A percentile compares a stretch with the other conserved stretches of the same genome.
phyloP scores from a whole-genome alignment of 768 basidiomycete species.

The Thelephora aurantiotincta region DNA sequence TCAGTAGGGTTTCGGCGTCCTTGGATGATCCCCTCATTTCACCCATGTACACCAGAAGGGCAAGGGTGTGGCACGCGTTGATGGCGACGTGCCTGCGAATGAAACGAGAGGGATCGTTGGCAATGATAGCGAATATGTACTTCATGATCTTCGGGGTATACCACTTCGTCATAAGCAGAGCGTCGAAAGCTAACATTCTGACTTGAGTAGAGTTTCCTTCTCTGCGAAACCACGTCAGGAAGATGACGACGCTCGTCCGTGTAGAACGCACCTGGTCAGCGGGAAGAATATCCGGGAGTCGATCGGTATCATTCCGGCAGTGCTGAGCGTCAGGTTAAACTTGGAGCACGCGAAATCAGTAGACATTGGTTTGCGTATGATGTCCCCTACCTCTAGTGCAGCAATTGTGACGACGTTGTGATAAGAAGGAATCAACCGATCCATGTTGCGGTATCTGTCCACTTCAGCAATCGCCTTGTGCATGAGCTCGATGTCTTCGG shows the following conservation, averaged over 20 bases:
- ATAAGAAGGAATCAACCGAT: slow-evolving; percentile 84
- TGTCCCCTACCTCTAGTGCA: slow-evolving; percentile 60
- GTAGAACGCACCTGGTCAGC: slow-evolving; percentile 59
- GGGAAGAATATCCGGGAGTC: slow-evolving; percentile 73
- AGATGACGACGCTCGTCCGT: not conserved
- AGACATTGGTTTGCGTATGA: not conserved
- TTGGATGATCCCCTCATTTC: slow-evolving; percentile 71
- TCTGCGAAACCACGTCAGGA: slow-evolving; percentile 25
- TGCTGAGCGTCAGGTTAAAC: slow-evolving; percentile 70
- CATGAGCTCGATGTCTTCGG: slow-evolving; percentile 55
- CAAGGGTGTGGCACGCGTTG: slow-evolving; percentile 74
- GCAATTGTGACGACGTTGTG: slow-evolving; percentile 91
- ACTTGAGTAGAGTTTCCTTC: slow-evolving; percentile 92
- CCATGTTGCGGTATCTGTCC: slow-evolving; percentile 88
- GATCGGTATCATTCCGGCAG: slow-evolving; percentile 65
- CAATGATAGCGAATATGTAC: slow-evolving; percentile 79
- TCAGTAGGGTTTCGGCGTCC: slow-evolving; percentile 63
- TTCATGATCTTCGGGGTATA: slow-evolving; percentile 72
- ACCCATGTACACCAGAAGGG: slow-evolving; percentile 76
- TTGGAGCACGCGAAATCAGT: slow-evolving; percentile 16
- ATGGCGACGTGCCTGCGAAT: slow-evolving; percentile 82
- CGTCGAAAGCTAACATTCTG: slow-evolving; percentile 88
- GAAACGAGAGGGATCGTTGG: slow-evolving; percentile 68
- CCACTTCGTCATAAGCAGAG: slow-evolving; percentile 83
- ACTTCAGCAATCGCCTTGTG: slow-evolving; percentile 70